phyloP scores from a whole-genome alignment of 768 basidiomycete species.

The Tricholoma hemisulphureum region DNA sequence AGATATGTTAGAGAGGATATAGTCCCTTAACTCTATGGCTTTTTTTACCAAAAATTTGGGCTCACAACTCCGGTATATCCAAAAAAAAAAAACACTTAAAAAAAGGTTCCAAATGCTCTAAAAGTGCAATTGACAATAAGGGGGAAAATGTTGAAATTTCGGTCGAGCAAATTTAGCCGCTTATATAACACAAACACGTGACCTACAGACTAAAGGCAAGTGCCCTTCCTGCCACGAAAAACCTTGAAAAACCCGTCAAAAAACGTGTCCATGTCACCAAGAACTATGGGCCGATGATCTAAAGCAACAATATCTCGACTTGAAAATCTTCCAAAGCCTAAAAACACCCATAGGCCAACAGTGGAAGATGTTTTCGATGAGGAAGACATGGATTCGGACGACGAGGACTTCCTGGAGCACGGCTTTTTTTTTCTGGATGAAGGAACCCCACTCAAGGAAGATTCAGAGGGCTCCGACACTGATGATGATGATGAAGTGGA shows the following conservation, averaged over 20 bases:
- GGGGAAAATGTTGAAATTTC: not conserved
- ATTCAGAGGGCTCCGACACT: not conserved
- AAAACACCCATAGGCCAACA: not conserved
- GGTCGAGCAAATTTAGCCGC: too few relatives aligned
- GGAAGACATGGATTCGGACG: not conserved
- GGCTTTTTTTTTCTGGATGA: constrained; percentile 1
- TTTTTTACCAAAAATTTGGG: too few relatives aligned
- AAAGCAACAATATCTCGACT: not conserved
- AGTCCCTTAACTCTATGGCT: too few relatives aligned
- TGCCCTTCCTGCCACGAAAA: too few relatives aligned
- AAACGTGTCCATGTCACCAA: not conserved
- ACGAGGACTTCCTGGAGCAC: not conserved
- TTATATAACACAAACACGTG: too few relatives aligned
- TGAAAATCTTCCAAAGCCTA: not conserved
- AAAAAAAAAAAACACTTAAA: too few relatives aligned
- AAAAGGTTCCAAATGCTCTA: too few relatives aligned
- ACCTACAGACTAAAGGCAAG: not conserved
- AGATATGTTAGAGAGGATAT: too few relatives aligned
- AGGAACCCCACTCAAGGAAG: not conserved
- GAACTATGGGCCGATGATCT: not conserved
- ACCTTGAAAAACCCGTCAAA: not conserved
- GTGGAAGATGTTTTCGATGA: not conserved
- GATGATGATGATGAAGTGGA: not conserved
- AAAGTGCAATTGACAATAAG: too few relatives aligned
- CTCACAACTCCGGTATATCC: too few relatives aligned